A percentile compares a stretch with the other conserved stretches of the same genome.
Conservation (phyloP, 768 basidiomycete species). For the Wakefieldia striispora region DNA sequence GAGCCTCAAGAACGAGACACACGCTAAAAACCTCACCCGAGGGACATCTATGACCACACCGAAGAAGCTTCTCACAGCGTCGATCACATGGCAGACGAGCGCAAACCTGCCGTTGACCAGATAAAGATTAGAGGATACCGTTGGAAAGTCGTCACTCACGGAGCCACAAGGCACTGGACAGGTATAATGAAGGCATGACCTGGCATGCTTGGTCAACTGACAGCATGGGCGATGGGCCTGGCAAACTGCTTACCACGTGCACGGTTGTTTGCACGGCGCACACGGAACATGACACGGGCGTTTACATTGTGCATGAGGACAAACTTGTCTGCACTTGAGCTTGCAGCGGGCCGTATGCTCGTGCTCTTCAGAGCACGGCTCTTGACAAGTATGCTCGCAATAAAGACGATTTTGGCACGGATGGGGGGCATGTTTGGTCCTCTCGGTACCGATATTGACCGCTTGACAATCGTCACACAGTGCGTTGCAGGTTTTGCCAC, state of each 20-base stretch:
- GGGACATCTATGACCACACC: conserved; percentile 65
- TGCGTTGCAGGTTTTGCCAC: conserved; percentile 48
- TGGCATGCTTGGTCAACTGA: conserved; percentile 17
- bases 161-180: conserved; percentile 71
- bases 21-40: conserved; percentile 44
- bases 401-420: conserved; percentile 50
- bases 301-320: conserved; percentile 50
- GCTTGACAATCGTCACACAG: conserved; percentile 50
- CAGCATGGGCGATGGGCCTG: not conserved
- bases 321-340: conserved; percentile 50
- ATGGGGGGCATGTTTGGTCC: conserved; percentile 42
- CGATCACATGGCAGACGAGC: conserved; percentile 61
- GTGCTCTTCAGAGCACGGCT: conserved; percentile 49
- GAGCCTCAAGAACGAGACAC: not conserved
- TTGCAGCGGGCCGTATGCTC: conserved; percentile 47
- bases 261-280: conserved; percentile 60
- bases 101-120: conserved; percentile 46
- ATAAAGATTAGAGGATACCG: not conserved
- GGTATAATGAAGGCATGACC: conserved; percentile 51
- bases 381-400: conserved; percentile 55
- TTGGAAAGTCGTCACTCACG: conserved; percentile 38
- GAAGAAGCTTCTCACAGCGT: conserved; percentile 46
- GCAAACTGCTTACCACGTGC: conserved; percentile 44
- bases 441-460: conserved; percentile 5
- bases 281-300: conserved; percentile 51